phyloP scores from a whole-genome alignment of 73 alveolate species.

The Paramecium primaurelia region DNA sequence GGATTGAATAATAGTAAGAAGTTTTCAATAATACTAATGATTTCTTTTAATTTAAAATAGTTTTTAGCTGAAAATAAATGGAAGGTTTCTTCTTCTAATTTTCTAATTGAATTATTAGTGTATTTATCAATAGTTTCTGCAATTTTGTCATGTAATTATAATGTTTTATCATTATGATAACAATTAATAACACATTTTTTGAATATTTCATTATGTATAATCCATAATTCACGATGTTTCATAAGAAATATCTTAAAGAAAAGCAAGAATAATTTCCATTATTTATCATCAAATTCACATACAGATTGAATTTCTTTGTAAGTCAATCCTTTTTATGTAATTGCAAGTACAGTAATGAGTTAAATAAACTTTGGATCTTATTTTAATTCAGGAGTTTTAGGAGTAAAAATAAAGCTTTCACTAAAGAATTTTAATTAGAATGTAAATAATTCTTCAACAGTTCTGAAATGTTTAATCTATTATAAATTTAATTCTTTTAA shows the following conservation, averaged over 20 bases:
- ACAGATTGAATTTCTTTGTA: conserved; percentile 42
- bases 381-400: background rate
- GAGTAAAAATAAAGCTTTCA: background rate
- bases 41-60: conserved; percentile 53
- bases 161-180: background rate
- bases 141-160: conserved; percentile 23
- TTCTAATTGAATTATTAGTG: conserved; percentile 54
- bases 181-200: conserved; percentile 41
- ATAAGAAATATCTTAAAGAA: conserved; percentile 47
- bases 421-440: conserved; percentile 29
- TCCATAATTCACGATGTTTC: conserved; percentile 57
- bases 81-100: conserved; percentile 59
- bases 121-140: conserved; percentile 52
- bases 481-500: conserved; percentile 37
- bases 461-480: background rate
- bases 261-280: conserved; percentile 56
- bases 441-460: conserved; percentile 49
- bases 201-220: conserved; percentile 53
- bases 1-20: conserved; percentile 64
- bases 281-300: conserved; percentile 6
- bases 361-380: conserved; percentile 34
- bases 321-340: conserved; percentile 57
- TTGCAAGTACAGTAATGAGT: conserved; percentile 44
- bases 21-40: conserved; percentile 50
- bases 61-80: conserved; percentile 51